phyloP scores from a whole-genome alignment of 2,329 filamentous ascomycete genomes.

The Immersiporthe knoxdaviesiana region DNA sequence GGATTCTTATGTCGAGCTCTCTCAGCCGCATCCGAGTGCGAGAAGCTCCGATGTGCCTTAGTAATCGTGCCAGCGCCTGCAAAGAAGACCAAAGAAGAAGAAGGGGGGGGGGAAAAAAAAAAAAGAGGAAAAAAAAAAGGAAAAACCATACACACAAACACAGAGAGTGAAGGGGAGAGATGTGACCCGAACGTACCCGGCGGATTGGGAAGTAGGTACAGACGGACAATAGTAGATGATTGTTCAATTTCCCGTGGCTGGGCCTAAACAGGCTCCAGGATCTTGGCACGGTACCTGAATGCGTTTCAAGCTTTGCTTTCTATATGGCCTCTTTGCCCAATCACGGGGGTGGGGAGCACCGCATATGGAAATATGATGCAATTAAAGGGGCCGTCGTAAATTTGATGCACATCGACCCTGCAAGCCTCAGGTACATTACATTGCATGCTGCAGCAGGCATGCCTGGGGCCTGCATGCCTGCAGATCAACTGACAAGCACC shows the following conservation, averaged over 20 bases:
- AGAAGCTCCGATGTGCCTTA: not conserved
- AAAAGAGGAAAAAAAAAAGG: not conserved
- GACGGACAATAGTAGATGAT: too few species aligned
- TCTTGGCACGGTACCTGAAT: not conserved
- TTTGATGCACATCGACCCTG: conserved; percentile 1
- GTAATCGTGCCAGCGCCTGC: not conserved
- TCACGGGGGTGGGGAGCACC: not conserved
- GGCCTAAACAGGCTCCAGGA: not conserved
- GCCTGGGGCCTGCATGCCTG: not conserved
- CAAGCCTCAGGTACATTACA: conserved; percentile 5
- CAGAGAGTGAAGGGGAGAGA: not conserved
- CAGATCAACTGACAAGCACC: conserved; percentile 2
- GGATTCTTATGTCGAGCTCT: not conserved
- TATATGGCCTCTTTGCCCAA: not conserved
- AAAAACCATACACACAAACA: not conserved
- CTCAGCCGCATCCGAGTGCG: not conserved
- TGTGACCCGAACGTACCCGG: not conserved
- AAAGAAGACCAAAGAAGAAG: not conserved
- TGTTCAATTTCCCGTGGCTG: conserved; percentile 4
- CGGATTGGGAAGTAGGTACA: not conserved
- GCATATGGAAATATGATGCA: conserved; percentile 12
- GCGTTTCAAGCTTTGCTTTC: conserved; percentile 3
- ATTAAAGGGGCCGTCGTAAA: conserved; percentile 7
- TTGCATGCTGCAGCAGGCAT: not conserved
- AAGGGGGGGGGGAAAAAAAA: too few species aligned